Evolutionary conservation across 2,329 filamentous ascomycete genomes (phyloP).

Genomic region (Hypoxylon sp.): DNA sequence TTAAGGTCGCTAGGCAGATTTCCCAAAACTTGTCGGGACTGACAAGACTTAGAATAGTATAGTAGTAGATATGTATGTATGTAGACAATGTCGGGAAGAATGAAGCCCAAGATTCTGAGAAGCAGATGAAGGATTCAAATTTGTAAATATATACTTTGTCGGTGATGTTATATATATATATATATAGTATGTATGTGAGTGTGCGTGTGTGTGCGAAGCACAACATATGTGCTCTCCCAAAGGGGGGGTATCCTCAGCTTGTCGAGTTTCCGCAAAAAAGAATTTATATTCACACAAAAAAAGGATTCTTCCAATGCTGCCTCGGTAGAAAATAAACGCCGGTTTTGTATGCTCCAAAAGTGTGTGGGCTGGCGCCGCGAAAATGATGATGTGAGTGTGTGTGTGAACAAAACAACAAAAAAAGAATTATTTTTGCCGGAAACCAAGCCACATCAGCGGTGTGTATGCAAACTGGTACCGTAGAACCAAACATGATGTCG

Average conservation of each 20-base stretch:
- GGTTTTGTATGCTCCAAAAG: constrained; percentile 44
- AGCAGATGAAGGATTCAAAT: constrained; percentile 33
- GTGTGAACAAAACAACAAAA: constrained; percentile 12
- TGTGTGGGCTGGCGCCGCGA: constrained; percentile 38
- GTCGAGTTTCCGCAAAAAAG: constrained; percentile 36
- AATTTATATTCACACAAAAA: constrained; percentile 22
- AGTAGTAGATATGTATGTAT: no score
- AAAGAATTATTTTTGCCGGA: constrained; percentile 32
- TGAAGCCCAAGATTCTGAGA: background rate
- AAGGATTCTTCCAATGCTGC: constrained; percentile 40
- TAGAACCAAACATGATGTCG: constrained; percentile 39
- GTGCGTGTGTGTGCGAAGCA: constrained; percentile 24
- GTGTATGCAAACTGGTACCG: constrained; percentile 41
- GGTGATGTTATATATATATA: constrained; percentile 38
- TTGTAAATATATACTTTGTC: constrained; percentile 39
- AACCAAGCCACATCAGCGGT: constrained; percentile 31
- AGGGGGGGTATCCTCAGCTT: constrained; percentile 45
- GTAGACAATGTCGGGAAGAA: constrained; percentile 2
- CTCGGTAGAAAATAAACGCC: constrained; percentile 44
- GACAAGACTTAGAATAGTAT: background rate
- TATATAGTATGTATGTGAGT: constrained; percentile 21
- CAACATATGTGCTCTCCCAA: constrained; percentile 37
- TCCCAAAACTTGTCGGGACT: constrained; percentile 7
- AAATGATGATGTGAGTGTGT: constrained; percentile 26
- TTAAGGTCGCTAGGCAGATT: constrained; percentile 2